Evolutionary conservation across 306 rosid species (phyloP).

Genomic region (Vigna angularis): DNA sequence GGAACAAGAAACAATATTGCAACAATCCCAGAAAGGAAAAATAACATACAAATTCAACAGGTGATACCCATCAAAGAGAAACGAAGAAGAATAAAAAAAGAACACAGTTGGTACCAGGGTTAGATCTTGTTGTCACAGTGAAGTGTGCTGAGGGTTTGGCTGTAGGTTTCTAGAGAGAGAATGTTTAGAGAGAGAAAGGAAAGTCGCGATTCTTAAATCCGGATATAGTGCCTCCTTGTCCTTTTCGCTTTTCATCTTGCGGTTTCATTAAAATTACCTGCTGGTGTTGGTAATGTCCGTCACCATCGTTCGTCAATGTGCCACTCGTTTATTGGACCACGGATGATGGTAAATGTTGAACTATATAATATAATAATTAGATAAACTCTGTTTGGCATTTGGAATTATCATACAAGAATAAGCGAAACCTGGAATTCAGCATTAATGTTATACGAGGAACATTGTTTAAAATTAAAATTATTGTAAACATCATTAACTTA

Average conservation of each 20-base stretch:
- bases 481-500: background rate
- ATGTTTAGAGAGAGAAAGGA: conserved; percentile 49
- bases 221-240: conserved; percentile 51
- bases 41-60: conserved; percentile 28
- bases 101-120: conserved; percentile 57
- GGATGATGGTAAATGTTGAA: background rate
- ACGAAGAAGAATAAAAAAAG: background rate
- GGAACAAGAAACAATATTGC: background rate
- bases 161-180: conserved; percentile 44
- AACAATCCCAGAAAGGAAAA: background rate
- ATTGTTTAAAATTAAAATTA: background rate
- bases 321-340: background rate
- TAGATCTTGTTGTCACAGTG: conserved; percentile 60
- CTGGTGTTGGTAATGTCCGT: background rate
- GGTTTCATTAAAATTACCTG: conserved; percentile 32
- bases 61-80: conserved; percentile 16
- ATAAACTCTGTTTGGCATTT: background rate
- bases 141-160: conserved; percentile 44
- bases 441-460: too few species aligned
- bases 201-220: conserved; percentile 37
- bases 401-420: background rate
- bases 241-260: conserved; percentile 37
- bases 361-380: background rate
- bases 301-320: conserved; percentile 12
- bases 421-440: background rate